Evolutionary conservation across 768 basidiomycete genomes (phyloP).

Genomic region (Leucosporidium creatinivorum): DNA sequence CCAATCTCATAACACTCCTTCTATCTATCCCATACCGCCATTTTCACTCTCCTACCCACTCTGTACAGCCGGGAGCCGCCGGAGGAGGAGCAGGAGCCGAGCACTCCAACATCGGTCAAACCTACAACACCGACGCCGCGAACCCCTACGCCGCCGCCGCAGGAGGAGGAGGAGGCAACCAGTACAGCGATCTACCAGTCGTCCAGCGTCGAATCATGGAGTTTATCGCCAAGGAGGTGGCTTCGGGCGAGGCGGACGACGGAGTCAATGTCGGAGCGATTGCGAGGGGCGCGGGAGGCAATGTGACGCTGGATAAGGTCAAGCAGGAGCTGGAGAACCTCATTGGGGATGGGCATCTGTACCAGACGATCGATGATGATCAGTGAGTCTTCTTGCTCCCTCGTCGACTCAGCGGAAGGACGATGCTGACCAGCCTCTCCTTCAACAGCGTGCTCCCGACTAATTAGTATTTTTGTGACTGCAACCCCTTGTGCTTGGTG

Average conservation of each 20-base stretch:
- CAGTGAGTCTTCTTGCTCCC: constrained; percentile 12
- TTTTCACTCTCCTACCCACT: not conserved
- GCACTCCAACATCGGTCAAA: not conserved
- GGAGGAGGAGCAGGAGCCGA: not conserved
- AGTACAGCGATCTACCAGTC: constrained; percentile 54
- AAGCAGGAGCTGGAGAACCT: constrained; percentile 65
- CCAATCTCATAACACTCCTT: too few relatives aligned
- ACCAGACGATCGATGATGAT: constrained; percentile 50
- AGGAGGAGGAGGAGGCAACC: constrained; percentile 28
- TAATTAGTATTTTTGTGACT: not conserved
- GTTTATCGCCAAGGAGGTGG: constrained; percentile 49
- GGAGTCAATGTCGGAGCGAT: constrained; percentile 70
- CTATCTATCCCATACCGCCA: too few relatives aligned
- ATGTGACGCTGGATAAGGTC: constrained; percentile 54
- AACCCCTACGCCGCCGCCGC: constrained; percentile 24
- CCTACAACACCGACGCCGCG: constrained; percentile 21
- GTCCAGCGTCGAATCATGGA: constrained; percentile 60
- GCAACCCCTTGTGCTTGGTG: not conserved
- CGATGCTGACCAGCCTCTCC: not conserved
- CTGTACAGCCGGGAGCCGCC: constrained; percentile 13
- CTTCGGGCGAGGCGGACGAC: constrained; percentile 47
- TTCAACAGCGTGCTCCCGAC: constrained; percentile 18
- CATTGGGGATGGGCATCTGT: constrained; percentile 72
- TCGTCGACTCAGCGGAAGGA: too few relatives aligned
- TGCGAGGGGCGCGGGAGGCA: constrained; percentile 56